Base-by-base conservation (phyloP, 2,329 filamentous ascomycete species). In the Fusarium beomiforme region DNA sequence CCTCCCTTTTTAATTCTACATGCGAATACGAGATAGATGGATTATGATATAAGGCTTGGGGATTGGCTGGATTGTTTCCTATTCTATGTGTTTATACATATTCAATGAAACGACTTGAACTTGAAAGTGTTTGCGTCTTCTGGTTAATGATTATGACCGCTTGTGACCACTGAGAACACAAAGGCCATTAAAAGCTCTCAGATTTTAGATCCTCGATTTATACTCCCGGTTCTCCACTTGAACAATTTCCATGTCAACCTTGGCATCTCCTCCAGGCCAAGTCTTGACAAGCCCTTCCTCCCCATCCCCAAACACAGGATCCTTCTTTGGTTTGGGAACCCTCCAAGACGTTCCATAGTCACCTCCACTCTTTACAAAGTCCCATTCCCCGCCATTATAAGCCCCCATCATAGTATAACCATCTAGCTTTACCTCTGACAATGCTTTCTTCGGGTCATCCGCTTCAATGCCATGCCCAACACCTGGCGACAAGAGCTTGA, bases 391-490 rank as follows among this genome's bases (percentile, higher is more conserved):
- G 0, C 73, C 73, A 2, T 36, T 66, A 12, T 90, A 90, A 8
- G 86, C 86, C 0, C 88, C 88, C 76, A 89, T 70, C 69, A 77
- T 77, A 1, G 72, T 75, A n/a, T 69, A 77, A 0, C 76, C 76
- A 6, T 78, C 68, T 6, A 86, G 29, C 21, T 80, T 39, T 3
- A 86, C 72, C 14, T 75, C 72, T 1, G 71, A 69, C 39, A 87
- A 74, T 3, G 80, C 81, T 11, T 76, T 74, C 44, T 76, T 76
- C 17, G 77, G 75, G 58, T 84, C 77, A 6, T 79, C 77, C 0
- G 78, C 77, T 42, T 80, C 78, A 19, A 82, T 79, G 2, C 76
- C 77, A 69, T 81, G 80, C 3, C 78, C 81, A 33, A 82, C 78
- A 0, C 85, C 84, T 0, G 86, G 85, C 36, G 83, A 83, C 57